Evolutionary conservation across 768 basidiomycete genomes (phyloP).

Genomic region (Leccinum sublutescens): DNA sequence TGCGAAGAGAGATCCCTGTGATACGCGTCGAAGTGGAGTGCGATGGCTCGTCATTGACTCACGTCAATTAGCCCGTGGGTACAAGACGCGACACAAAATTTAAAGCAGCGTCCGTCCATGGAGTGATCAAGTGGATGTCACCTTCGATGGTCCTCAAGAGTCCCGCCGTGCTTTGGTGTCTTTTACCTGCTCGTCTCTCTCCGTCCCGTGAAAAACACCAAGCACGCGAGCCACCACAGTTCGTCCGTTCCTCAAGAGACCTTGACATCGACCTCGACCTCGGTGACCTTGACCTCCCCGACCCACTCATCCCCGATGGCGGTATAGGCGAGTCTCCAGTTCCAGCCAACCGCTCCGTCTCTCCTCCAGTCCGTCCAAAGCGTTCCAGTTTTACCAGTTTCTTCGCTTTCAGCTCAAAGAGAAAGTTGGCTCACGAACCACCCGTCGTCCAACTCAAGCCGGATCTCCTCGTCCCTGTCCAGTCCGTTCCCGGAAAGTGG

Average conservation of each 20-base stretch:
- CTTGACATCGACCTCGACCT: too few species aligned
- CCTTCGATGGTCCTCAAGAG: slow-evolving; percentile 36
- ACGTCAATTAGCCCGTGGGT: background rate
- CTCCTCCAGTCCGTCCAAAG: slow-evolving; percentile 26
- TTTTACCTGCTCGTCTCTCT: slow-evolving; percentile 39
- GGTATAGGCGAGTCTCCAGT: slow-evolving; percentile 68
- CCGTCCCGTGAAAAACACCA: slow-evolving; percentile 1
- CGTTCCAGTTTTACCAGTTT: slow-evolving; percentile 42
- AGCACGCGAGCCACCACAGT: slow-evolving; percentile 7
- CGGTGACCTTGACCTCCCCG: too few species aligned
- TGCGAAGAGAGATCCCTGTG: slow-evolving; percentile 86
- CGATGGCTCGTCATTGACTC: slow-evolving; percentile 28
- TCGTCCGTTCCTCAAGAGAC: slow-evolving; percentile 26
- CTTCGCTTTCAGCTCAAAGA: slow-evolving; percentile 30
- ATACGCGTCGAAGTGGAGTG: slow-evolving; percentile 85
- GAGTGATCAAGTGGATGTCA: too few species aligned
- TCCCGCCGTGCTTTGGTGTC: slow-evolving; percentile 31
- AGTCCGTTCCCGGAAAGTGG: too few species aligned
- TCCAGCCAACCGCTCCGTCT: slow-evolving; percentile 21
- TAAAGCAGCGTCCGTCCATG: background rate
- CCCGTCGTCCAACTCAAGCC: slow-evolving; percentile 19
- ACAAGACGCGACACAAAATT: slow-evolving; percentile 2
- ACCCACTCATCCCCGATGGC: slow-evolving; percentile 44
- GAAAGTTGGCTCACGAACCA: slow-evolving; percentile 21
- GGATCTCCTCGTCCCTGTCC: slow-evolving; percentile 4